Evolutionary conservation across 176 grass and related monocot genomes (phyloP).

Genomic region (Musa itinerans): DNA sequence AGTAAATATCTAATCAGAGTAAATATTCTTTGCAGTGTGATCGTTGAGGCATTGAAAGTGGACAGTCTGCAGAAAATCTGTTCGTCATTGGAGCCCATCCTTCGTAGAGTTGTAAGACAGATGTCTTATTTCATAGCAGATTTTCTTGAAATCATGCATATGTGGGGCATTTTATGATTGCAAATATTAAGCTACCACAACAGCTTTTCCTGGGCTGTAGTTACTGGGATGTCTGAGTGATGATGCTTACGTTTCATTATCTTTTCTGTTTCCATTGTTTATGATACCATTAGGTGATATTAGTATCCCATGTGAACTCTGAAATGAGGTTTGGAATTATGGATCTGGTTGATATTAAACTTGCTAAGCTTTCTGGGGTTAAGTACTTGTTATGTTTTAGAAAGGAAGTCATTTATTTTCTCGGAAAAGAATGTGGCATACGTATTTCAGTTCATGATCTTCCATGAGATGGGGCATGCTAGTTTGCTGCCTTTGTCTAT

Average conservation of each 20-base stretch:
- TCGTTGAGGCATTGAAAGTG: constrained; percentile 93
- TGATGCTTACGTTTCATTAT: background rate
- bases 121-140: background rate
- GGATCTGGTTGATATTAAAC: background rate
- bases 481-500: too few species aligned
- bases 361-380: background rate
- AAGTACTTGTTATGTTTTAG: background rate
- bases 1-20: too few species aligned
- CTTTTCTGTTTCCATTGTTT: background rate
- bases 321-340: background rate
- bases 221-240: background rate
- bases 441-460: background rate
- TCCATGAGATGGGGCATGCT: background rate
- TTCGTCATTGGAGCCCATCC: constrained; percentile 91
- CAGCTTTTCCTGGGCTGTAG: background rate
- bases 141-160: background rate
- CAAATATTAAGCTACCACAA: background rate
- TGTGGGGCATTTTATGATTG: background rate
- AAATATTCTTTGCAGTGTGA: constrained; percentile 49
- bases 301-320: background rate
- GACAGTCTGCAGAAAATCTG: constrained; percentile 94
- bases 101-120: constrained; percentile 89
- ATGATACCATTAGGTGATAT: background rate
- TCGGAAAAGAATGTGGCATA: too few species aligned
- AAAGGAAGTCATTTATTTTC: too few species aligned